A percentile compares a stretch with the other conserved stretches of the same genome.
phyloP scores from a whole-genome alignment of 2,329 filamentous ascomycete species.

The Phialemoniopsis sp. region DNA sequence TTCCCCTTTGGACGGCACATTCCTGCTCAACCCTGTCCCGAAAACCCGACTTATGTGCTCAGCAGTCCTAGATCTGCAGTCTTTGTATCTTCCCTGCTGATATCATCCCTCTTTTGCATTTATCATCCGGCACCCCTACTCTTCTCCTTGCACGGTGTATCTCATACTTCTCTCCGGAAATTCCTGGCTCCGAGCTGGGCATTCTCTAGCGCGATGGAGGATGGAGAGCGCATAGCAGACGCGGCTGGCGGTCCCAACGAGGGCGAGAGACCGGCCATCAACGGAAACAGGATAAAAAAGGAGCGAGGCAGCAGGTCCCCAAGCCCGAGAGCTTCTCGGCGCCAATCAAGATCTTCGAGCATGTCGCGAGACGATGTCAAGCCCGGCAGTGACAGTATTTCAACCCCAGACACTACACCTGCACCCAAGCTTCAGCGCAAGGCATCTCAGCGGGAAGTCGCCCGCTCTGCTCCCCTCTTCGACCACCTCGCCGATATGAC shows the following conservation, averaged over 20 bases:
- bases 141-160: not conserved
- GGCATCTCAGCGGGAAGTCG: slow-evolving; percentile 63
- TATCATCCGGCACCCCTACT: not conserved
- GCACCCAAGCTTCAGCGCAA: slow-evolving; percentile 71
- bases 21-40: not conserved
- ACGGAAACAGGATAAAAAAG: slow-evolving; percentile 32
- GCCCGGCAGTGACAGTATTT: slow-evolving; percentile 40
- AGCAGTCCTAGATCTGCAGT: not conserved
- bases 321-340: slow-evolving; percentile 27
- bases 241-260: slow-evolving; percentile 28
- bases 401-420: slow-evolving; percentile 46
- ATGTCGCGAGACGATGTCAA: slow-evolving; percentile 41
- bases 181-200: not conserved
- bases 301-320: slow-evolving; percentile 31
- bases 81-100: not conserved
- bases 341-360: slow-evolving; percentile 32
- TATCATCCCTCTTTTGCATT: not conserved
- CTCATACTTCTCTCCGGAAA: not conserved
- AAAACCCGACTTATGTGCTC: not conserved
- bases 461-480: slow-evolving; percentile 56
- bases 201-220: not conserved
- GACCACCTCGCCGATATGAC: slow-evolving; percentile 75
- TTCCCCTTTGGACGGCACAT: no score
- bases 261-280: slow-evolving; percentile 30
- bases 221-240: slow-evolving; percentile 6